Conservation (phyloP, 306 rosid genomes). For the Gastrolobium bilobum region DNA sequence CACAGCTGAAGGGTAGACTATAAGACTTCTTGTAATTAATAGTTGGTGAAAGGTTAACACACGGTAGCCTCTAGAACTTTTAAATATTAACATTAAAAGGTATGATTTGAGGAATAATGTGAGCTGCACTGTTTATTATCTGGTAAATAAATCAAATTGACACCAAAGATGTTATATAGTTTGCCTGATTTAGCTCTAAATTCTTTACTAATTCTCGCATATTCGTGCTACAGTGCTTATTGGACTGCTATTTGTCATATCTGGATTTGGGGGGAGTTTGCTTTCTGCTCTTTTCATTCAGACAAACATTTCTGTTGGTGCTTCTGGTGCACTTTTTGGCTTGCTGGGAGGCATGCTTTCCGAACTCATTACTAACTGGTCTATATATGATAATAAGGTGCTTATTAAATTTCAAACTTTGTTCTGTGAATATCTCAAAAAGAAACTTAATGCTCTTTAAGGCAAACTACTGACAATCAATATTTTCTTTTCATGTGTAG, state of each 20-base stretch:
- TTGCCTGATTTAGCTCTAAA: conserved; percentile 24
- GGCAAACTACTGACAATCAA: conserved; percentile 29
- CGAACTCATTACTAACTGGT: conserved; percentile 95
- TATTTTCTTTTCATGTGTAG: conserved; percentile 57
- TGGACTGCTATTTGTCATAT: conserved; percentile 80
- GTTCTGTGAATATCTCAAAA: background rate
- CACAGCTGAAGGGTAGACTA: background rate
- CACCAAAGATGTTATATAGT: background rate
- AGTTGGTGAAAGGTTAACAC: conserved; percentile 25
- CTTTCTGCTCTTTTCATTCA: conserved; percentile 87
- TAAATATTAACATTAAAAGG: background rate
- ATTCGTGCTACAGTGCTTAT: conserved; percentile 67
- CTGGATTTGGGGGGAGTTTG: conserved; percentile 97
- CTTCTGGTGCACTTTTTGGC: conserved; percentile 98
- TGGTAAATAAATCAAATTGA: conserved; percentile 11
- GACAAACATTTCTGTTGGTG: conserved; percentile 94
- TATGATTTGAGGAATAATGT: conserved; percentile 15
- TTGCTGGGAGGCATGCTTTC: conserved; percentile 97
- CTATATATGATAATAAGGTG: conserved; percentile 89
- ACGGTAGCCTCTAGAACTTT: conserved; percentile 16
- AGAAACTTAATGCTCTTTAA: conserved; percentile 24
- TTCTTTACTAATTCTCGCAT: conserved; percentile 28
- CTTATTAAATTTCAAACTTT: conserved; percentile 37
- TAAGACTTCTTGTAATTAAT: conserved; percentile 20
- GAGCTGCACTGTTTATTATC: background rate